phyloP scores from a whole-genome alignment of 2,329 filamentous ascomycete species.

The Phyllosticta ampelicida region DNA sequence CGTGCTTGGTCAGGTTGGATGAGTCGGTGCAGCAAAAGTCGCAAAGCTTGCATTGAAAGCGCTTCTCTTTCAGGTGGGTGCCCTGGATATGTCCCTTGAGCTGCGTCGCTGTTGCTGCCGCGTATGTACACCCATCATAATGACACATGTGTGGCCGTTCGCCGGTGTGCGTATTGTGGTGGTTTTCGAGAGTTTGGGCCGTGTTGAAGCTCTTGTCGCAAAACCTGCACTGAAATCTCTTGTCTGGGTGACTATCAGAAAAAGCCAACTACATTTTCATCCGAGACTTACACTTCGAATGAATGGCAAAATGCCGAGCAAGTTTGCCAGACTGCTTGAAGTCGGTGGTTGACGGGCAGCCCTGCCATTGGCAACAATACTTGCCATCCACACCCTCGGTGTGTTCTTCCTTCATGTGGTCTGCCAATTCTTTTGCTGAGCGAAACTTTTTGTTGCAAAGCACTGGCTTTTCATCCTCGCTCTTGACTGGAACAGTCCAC shows the following conservation, averaged over 20 bases:
- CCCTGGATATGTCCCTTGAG: constrained; percentile 23
- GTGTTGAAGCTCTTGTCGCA: constrained; percentile 30
- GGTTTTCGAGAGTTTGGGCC: constrained; percentile 31
- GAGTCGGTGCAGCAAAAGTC: constrained; percentile 28
- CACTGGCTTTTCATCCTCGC: neutral
- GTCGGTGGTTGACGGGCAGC: constrained; percentile 26
- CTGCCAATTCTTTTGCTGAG: constrained; percentile 8
- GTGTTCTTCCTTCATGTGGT: constrained; percentile 9
- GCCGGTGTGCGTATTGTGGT: constrained; percentile 28
- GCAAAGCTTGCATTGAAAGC: constrained; percentile 28
- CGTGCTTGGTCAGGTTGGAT: constrained; percentile 28
- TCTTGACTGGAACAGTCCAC: neutral
- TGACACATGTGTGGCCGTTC: constrained; percentile 27
- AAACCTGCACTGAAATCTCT: constrained; percentile 26
- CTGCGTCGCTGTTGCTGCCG: constrained; percentile 29
- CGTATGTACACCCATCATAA: constrained; percentile 22
- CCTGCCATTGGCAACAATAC: constrained; percentile 21
- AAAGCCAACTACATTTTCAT: too few species aligned
- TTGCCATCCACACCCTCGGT: constrained; percentile 7
- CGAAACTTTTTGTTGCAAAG: constrained; percentile 7
- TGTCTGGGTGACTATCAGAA: constrained; percentile 14
- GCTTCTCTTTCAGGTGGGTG: constrained; percentile 26
- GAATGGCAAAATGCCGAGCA: constrained; percentile 26
- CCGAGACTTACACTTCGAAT: constrained; percentile 19
- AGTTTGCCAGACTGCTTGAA: constrained; percentile 31